Conservation (phyloP, 441 rosid genomes). For the Pelargonium citronellum region DNA sequence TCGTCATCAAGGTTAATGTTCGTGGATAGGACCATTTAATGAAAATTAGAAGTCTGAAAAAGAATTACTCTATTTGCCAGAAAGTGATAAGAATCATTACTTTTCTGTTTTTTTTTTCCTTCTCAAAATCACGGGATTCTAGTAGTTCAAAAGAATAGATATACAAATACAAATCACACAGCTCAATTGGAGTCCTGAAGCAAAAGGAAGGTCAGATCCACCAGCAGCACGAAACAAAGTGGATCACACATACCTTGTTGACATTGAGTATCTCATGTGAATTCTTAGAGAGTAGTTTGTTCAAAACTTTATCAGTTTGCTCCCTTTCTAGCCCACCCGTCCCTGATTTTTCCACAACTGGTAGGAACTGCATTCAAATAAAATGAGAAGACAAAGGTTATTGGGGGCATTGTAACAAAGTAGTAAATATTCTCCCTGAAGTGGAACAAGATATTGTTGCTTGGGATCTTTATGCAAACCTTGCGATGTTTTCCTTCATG, state of each 20-base stretch:
- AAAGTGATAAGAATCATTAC: background rate
- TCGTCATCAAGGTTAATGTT: no score
- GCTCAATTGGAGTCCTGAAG: background rate
- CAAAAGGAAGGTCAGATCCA: slow-evolving; percentile 2
- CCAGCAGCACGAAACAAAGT: background rate
- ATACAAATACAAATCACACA: background rate
- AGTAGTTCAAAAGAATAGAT: background rate
- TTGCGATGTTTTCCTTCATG: slow-evolving; percentile 76
- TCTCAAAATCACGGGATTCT: background rate
- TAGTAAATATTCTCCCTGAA: no score
- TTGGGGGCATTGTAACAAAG: no score
- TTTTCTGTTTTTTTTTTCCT: background rate
- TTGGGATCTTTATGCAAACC: slow-evolving; percentile 34
- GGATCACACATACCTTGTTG: slow-evolving; percentile 46
- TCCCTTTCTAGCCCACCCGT: slow-evolving; percentile 56
- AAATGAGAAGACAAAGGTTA: slow-evolving; percentile 4
- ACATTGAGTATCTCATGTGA: slow-evolving; percentile 83
- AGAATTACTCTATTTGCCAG: background rate
- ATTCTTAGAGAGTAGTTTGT: slow-evolving; percentile 66
- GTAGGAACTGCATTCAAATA: slow-evolving; percentile 54
- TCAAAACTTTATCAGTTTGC: slow-evolving; percentile 70
- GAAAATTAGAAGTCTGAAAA: no score
- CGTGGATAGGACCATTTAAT: no score
- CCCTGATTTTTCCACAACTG: slow-evolving; percentile 62
- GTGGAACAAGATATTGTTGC: no score